Evolutionary conservation across 2,329 filamentous ascomycete genomes (phyloP).

Genomic region (Microcyclospora pomicola): DNA sequence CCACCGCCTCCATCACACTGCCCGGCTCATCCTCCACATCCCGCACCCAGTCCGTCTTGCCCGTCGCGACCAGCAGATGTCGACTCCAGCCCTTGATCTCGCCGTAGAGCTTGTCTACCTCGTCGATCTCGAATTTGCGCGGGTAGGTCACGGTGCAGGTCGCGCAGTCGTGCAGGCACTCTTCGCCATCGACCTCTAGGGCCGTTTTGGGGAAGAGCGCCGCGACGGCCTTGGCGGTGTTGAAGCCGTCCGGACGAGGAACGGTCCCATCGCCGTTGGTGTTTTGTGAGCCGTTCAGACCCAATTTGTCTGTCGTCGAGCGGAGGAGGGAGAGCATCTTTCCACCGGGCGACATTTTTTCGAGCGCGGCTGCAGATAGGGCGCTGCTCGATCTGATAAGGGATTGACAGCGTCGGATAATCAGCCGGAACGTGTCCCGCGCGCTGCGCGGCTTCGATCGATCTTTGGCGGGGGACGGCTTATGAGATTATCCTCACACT

Average conservation of each 20-base stretch:
- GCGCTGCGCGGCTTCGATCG: too few relatives aligned
- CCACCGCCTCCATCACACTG: conserved; percentile 42
- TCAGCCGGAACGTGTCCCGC: too few relatives aligned
- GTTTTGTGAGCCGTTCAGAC: conserved; percentile 11
- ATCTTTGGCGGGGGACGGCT: too few relatives aligned
- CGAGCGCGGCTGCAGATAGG: neutral
- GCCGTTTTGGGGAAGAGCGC: conserved; percentile 62
- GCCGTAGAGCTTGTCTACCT: conserved; percentile 68
- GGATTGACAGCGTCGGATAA: neutral
- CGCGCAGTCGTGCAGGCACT: conserved; percentile 76
- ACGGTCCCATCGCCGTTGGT: conserved; percentile 9
- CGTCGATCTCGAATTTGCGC: conserved; percentile 57
- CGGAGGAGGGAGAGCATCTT: conserved; percentile 16
- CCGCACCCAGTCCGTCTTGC: conserved; percentile 86
- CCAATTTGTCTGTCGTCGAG: conserved; percentile 12
- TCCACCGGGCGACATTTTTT: neutral
- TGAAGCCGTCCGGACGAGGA: conserved; percentile 29
- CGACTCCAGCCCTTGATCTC: conserved; percentile 76
- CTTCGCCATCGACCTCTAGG: conserved; percentile 69
- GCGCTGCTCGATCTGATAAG: neutral
- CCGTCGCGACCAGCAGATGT: conserved; percentile 85
- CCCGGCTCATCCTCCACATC: conserved; percentile 75
- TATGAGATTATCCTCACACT: too few relatives aligned
- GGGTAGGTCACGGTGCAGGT: conserved; percentile 70
- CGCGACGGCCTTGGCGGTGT: conserved; percentile 32